Base-by-base conservation (phyloP, 2,329 filamentous ascomycete species). In the Aspergillus felis region DNA sequence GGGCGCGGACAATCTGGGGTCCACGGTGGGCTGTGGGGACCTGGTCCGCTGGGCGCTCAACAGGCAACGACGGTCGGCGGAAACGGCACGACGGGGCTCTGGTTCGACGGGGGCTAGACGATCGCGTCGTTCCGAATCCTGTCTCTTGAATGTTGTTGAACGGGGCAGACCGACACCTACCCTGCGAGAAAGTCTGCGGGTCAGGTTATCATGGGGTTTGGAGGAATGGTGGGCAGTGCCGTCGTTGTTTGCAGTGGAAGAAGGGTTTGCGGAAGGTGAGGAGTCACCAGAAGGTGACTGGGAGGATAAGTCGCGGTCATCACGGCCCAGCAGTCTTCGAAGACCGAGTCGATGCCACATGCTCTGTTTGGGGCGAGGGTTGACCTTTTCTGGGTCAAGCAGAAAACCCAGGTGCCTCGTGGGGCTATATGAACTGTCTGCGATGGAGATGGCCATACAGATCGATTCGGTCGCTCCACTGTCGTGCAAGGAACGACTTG, bases 141-240 rank as follows among this genome's bases (percentile, higher is more conserved):
- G 91, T 66, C 92, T 85, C 74, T 87, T 89, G 75, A 95, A 92
- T 0, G 91, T 95, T 66, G 88, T 85, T 4, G 87, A 80, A 51
- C 91, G 84, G 42, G 91, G 90, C 41, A 96, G 77, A 17, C 88
- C 88, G 20, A 91, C 88, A 17, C 92, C 85, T n/a, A 91, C 90
- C 47, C 69, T 70, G 42, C 71, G 67, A n/a, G 73, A 71, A 49
- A 75, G 58, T 47, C 71, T 70, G 54, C 72, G 72, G 48, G 72
- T 71, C 32, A 76, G 61, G 17, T 68, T 71, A 54, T 68, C 66
- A 57, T 68, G 68, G 51, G 60, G 53, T 60, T 69, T 70, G 54
- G 59, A 42, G 52, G 35, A 62, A 25, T 55, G 54, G 52, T 54
- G 57, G 53, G 27, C 58, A 54, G 63, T 61, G 53, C 56, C 53